Percentiles rank a stretch among this genome's conserved stretches.
Evolutionary conservation across 2,329 filamentous ascomycete genomes (phyloP).

Genomic region (Hypoxylon sp.): DNA sequence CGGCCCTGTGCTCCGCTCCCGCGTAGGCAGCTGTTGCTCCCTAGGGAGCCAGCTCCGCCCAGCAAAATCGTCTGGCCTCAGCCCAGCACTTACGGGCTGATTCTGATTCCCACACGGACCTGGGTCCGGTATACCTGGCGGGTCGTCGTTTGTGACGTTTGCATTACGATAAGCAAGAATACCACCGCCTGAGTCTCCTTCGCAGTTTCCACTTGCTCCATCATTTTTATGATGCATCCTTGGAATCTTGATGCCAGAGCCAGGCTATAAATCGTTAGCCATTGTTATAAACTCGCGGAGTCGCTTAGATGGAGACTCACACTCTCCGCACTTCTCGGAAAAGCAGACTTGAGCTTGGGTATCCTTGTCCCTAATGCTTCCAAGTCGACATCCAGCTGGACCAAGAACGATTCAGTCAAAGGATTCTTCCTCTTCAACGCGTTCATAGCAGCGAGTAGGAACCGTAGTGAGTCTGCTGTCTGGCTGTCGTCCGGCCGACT

Average conservation of each 20-base stretch:
- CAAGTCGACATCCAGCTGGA: constrained; percentile 92
- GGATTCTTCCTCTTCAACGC: constrained; percentile 89
- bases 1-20: constrained; percentile 42
- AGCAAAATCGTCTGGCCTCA: constrained; percentile 25
- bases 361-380: constrained; percentile 76
- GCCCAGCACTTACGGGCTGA: constrained; percentile 29
- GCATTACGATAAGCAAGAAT: constrained; percentile 59
- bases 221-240: constrained; percentile 29
- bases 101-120: constrained; percentile 51
- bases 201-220: constrained; percentile 12
- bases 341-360: constrained; percentile 67
- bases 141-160: constrained; percentile 53
- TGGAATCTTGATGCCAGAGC: constrained; percentile 37
- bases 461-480: constrained; percentile 84
- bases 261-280: constrained; percentile 51
- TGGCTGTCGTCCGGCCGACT: constrained; percentile 87
- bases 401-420: constrained; percentile 92
- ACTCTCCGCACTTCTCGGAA: constrained; percentile 65
- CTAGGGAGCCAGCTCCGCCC: constrained; percentile 54
- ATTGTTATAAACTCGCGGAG: neutral
- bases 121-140: constrained; percentile 56
- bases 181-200: constrained; percentile 46
- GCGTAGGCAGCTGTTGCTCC: constrained; percentile 55
- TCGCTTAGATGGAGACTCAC: constrained; percentile 55
- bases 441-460: constrained; percentile 90